Evolutionary conservation across 1,284 basidiomycete genomes (phyloP).

Genomic region (Trichosporon faecale): DNA sequence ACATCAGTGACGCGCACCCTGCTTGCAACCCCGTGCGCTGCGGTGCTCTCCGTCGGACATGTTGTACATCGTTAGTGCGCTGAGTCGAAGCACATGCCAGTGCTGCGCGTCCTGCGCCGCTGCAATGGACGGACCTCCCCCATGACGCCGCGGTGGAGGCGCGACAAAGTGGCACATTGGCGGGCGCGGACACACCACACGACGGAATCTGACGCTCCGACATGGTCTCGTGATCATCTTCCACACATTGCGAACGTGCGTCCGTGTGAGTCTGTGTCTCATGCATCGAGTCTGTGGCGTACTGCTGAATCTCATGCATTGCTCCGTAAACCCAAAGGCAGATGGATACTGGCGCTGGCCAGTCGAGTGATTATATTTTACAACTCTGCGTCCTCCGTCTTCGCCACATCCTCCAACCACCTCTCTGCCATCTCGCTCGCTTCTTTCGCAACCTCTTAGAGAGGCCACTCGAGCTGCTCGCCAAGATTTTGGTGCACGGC

Average conservation of each 20-base stretch:
- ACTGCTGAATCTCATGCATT: background rate
- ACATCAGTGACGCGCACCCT: background rate
- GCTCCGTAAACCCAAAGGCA: background rate
- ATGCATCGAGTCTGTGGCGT: background rate
- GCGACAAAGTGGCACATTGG: no score
- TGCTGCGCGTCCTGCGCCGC: no score
- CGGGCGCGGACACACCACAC: background rate
- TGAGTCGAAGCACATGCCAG: no score
- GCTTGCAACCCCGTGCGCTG: background rate
- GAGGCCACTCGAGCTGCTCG: slow-evolving; percentile 21
- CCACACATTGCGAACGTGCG: no score
- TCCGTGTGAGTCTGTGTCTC: no score
- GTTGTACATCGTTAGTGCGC: background rate
- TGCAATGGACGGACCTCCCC: background rate
- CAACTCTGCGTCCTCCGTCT: background rate
- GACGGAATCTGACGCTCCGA: no score
- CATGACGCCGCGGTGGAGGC: no score
- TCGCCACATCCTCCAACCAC: no score
- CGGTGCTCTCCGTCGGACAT: background rate
- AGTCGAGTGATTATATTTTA: background rate
- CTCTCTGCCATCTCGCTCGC: no score
- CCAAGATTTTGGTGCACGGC: slow-evolving; percentile 20
- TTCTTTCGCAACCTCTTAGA: background rate
- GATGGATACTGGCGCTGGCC: background rate
- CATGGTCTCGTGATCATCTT: no score